Percentiles rank a stretch among this genome's conserved stretches.
Conservation (phyloP, 768 basidiomycete genomes). For the Mycena albidolilacea region DNA sequence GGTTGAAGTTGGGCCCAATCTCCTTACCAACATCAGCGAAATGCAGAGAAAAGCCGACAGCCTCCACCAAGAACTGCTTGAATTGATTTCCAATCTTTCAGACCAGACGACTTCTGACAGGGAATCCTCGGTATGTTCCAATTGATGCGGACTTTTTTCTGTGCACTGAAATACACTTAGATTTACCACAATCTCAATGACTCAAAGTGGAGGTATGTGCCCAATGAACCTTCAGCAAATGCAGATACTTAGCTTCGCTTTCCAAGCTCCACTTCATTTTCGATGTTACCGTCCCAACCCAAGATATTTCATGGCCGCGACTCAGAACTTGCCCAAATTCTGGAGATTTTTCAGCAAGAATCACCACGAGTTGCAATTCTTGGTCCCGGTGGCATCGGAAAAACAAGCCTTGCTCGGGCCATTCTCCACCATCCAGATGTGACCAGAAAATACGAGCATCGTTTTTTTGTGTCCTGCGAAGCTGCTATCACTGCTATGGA, state of each 20-base stretch:
- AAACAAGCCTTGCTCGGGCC: slow-evolving; percentile 18
- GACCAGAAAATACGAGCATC: not conserved
- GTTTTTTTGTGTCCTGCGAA: slow-evolving; percentile 19
- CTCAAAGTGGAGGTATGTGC: not conserved
- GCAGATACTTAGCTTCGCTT: not conserved
- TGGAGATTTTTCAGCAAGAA: not conserved
- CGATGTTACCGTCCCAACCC: not conserved
- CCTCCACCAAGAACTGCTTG: not conserved
- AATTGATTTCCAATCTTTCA: slow-evolving; percentile 12
- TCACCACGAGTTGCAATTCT: slow-evolving; percentile 1
- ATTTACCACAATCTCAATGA: not conserved
- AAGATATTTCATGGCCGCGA: slow-evolving; percentile 23
- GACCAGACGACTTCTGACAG: not conserved
- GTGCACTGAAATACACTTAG: not conserved
- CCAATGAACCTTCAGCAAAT: not conserved
- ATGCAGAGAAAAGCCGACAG: not conserved
- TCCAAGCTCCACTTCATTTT: not conserved
- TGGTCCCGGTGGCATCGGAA: slow-evolving; percentile 21
- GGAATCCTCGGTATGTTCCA: slow-evolving; percentile 8
- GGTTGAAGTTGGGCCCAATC: not conserved
- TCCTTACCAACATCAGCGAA: not conserved
- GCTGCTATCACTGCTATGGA: not conserved
- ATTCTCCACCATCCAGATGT: slow-evolving; percentile 18
- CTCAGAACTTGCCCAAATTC: not conserved
- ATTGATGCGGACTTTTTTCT: not conserved